phyloP scores from a whole-genome alignment of 78 protist genomes.

The Dictyostelium firmibasis region DNA sequence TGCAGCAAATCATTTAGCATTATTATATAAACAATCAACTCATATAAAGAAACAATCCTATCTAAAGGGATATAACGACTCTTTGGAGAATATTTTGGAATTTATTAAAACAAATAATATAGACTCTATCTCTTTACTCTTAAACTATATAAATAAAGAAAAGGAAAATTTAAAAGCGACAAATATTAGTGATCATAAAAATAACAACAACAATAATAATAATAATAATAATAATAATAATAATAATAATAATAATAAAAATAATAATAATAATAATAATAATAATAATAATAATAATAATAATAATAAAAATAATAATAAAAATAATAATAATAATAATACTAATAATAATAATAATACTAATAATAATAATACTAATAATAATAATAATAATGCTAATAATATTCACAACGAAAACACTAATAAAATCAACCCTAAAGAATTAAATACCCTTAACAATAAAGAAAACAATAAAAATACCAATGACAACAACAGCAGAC shows the following conservation, averaged over 20 bases:
- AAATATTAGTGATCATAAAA: neutral
- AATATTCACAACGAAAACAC: too few relatives aligned
- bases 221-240: neutral
- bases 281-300: neutral
- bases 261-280: neutral
- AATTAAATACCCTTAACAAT: too few relatives aligned
- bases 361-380: too few relatives aligned
- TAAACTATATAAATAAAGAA: conserved; percentile 10
- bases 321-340: neutral
- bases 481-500: neutral
- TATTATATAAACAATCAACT: conserved; percentile 5
- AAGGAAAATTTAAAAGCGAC: neutral
- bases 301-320: neutral
- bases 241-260: neutral
- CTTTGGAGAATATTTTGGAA: neutral
- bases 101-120: conserved; percentile 26
- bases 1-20: conserved; percentile 13
- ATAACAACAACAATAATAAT: neutral
- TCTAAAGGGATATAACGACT: conserved; percentile 1
- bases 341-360: neutral
- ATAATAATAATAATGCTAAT: too few relatives aligned
- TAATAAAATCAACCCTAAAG: too few relatives aligned
- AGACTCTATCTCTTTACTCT: neutral
- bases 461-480: neutral
- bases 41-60: neutral